Conservation (phyloP, 352 stramenopile species). For the Globisporangium cystogenes region DNA sequence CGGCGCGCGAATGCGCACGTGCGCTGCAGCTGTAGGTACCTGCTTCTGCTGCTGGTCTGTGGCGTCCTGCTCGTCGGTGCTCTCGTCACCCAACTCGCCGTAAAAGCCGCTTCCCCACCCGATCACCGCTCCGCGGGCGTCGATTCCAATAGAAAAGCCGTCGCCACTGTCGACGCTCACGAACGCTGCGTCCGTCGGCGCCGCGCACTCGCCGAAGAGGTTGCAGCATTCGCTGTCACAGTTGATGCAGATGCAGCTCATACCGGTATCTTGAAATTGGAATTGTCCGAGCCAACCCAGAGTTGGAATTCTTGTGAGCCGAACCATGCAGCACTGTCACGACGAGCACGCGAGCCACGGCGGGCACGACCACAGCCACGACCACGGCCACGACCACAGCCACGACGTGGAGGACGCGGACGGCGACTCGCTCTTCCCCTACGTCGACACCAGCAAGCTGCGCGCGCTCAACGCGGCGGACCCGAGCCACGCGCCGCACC, state of each 20-base stretch:
- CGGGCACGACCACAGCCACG: constrained; percentile 48
- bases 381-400: constrained; percentile 52
- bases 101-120: constrained; percentile 70
- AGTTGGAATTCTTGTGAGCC: background rate
- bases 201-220: constrained; percentile 32
- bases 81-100: constrained; percentile 30
- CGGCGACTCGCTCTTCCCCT: constrained; percentile 77
- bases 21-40: background rate
- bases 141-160: constrained; percentile 43
- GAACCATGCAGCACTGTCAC: constrained; percentile 60
- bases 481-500: constrained; percentile 46
- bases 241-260: background rate
- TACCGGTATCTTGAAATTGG: too few species aligned
- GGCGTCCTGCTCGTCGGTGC: background rate
- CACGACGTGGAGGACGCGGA: constrained; percentile 68
- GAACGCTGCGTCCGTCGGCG: constrained; percentile 10
- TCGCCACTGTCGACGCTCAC: constrained; percentile 38
- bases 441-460: constrained; percentile 85
- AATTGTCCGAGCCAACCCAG: background rate
- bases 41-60: background rate
- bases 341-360: constrained; percentile 44
- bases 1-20: background rate
- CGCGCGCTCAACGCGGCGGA: constrained; percentile 73
- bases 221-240: constrained; percentile 3
- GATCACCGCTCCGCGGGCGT: constrained; percentile 23